Conservation (phyloP, 2,329 filamentous ascomycete species). For the Colletotrichum aenigma region DNA sequence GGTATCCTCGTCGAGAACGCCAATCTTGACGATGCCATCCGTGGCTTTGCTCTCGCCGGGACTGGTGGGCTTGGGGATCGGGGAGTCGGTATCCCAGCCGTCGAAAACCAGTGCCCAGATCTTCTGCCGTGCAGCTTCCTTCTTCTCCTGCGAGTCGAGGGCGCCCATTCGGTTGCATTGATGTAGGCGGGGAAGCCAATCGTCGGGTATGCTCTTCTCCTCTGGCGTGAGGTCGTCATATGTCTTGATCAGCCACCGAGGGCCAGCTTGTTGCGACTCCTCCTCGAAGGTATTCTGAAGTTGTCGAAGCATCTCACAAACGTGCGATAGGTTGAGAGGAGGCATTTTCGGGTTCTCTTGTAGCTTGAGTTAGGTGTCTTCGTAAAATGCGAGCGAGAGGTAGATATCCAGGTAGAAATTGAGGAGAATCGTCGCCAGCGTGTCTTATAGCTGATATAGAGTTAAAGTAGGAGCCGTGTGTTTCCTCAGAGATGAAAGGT, state of each 20-base stretch:
- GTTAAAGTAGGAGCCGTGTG: neutral
- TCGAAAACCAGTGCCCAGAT: neutral
- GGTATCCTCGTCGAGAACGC: neutral
- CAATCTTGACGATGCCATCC: neutral
- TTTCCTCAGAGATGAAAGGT: neutral
- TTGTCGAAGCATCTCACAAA: rapidly evolving
- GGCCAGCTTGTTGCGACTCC: neutral
- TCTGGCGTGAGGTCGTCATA: neutral
- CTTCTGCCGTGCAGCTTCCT: neutral
- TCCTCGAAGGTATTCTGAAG: neutral
- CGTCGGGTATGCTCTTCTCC: neutral
- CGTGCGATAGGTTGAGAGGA: too few relatives aligned
- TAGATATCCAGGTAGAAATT: neutral
- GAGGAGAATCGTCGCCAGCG: neutral
- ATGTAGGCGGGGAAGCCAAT: neutral
- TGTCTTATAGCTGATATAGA: neutral
- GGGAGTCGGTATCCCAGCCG: neutral
- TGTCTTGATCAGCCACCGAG: neutral
- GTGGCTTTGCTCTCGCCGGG: neutral
- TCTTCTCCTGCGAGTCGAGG: neutral
- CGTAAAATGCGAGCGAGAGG: neutral
- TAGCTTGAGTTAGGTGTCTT: neutral
- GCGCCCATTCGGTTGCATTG: neutral
- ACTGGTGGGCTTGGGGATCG: neutral
- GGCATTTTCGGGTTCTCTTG: neutral